Evolutionary conservation across 2,329 filamentous ascomycete species (phyloP).

Genomic region (Alternaria viburni): DNA sequence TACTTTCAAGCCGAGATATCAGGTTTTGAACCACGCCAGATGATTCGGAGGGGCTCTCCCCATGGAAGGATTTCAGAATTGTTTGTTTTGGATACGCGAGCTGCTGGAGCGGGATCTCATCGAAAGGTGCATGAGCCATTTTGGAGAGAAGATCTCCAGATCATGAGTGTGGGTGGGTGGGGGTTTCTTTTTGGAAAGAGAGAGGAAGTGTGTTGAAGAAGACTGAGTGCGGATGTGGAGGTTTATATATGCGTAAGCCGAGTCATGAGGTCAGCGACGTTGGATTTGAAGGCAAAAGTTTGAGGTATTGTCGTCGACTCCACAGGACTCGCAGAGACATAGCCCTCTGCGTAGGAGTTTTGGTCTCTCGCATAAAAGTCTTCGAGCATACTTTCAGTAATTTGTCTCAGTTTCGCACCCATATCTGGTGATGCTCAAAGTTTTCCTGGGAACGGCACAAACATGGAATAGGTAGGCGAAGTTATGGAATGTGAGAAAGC

Average conservation of each 20-base stretch:
- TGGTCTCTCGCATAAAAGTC: background rate
- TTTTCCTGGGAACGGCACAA: too few species aligned
- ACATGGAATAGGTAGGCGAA: too few species aligned
- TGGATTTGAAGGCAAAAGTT: rapidly evolving
- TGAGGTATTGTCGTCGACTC: background rate
- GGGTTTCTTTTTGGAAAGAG: background rate
- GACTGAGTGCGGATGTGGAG: background rate
- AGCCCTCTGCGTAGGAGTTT: background rate
- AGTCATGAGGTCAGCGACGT: background rate
- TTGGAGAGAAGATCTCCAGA: background rate
- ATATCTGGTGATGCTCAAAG: too few species aligned
- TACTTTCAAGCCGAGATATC: too few species aligned
- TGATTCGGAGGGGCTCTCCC: background rate
- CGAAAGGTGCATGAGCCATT: rapidly evolving
- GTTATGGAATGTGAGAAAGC: too few species aligned
- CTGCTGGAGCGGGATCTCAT: background rate
- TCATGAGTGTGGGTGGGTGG: background rate
- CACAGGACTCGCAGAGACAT: background rate
- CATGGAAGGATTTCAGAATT: rapidly evolving
- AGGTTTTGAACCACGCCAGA: background rate
- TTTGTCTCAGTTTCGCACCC: too few species aligned
- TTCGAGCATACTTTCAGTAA: rapidly evolving
- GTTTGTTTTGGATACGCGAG: background rate
- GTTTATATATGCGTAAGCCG: rapidly evolving
- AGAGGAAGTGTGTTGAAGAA: background rate